These are phyloP conservation scores for Astragalus membranaceus DNA, from an alignment of 306 rosid genomes.

Conservation along the genomic window DNA sequence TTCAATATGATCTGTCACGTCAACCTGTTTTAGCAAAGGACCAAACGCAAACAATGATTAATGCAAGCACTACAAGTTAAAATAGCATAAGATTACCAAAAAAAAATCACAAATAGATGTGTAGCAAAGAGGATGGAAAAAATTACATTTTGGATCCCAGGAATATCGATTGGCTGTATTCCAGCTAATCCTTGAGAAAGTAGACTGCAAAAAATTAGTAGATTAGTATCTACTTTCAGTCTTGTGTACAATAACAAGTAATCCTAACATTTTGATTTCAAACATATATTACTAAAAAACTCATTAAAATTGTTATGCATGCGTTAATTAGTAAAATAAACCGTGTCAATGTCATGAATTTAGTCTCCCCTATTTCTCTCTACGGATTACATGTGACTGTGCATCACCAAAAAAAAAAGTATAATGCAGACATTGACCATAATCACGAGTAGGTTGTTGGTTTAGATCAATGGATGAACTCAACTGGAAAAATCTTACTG, in stretches of 20 bases:
- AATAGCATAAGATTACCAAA: not conserved
- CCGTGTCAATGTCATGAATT: too few species aligned
- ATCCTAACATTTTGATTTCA: not conserved
- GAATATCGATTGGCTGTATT: slow-evolving; percentile 52
- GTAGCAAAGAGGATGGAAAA: not conserved
- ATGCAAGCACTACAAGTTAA: slow-evolving; percentile 1
- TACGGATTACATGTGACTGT: too few species aligned
- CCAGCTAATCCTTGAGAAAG: slow-evolving; percentile 68
- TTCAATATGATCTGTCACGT: slow-evolving; percentile 61
- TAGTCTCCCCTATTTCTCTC: too few species aligned
- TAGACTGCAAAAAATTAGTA: slow-evolving; percentile 33
- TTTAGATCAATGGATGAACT: too few species aligned
- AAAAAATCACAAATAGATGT: not conserved
- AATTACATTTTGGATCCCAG: slow-evolving; percentile 55
- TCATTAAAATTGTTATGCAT: too few species aligned
- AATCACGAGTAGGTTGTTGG: too few species aligned
- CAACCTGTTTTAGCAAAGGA: slow-evolving; percentile 48
- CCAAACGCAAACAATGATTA: not conserved
- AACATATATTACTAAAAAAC: too few species aligned
- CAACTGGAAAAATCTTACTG: not conserved
- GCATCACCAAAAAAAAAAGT: too few species aligned
- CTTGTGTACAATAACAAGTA: not conserved
- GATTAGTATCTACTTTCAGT: slow-evolving; percentile 5
- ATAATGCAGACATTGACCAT: too few species aligned
- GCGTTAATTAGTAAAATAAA: too few species aligned